Evolutionary conservation across 2,329 filamentous ascomycete species (phyloP).

Genomic region (Cladosporium sp.): DNA sequence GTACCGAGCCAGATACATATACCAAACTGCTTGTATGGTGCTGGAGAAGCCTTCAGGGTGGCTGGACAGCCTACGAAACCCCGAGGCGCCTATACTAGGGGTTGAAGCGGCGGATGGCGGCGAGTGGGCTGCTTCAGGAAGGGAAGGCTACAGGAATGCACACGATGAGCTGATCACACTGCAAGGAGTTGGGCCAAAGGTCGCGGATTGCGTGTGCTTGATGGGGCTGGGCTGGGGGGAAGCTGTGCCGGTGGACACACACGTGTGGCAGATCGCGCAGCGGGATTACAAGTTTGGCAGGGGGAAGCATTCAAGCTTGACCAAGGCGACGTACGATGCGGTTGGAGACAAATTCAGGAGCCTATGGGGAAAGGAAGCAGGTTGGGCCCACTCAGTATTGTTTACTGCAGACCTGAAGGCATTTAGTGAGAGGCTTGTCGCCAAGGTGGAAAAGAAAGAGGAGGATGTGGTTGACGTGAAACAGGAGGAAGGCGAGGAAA

Average conservation of each 20-base stretch:
- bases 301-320: conserved; percentile 77
- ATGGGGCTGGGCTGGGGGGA: conserved; percentile 97
- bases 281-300: conserved; percentile 91
- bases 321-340: conserved; percentile 81
- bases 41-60: conserved; percentile 64
- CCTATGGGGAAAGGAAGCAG: conserved; percentile 89
- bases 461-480: conserved; percentile 14
- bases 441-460: conserved; percentile 39
- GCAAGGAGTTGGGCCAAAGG: conserved; percentile 90
- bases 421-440: conserved; percentile 66
- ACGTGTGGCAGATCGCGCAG: conserved; percentile 98
- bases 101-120: conserved; percentile 40
- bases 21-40: conserved; percentile 75
- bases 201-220: conserved; percentile 91
- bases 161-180: conserved; percentile 75
- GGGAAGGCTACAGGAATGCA: conserved; percentile 69
- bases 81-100: conserved; percentile 62
- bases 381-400: conserved; percentile 95
- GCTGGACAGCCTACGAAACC: conserved; percentile 75
- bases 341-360: conserved; percentile 84
- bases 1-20: conserved; percentile 89
- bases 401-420: conserved; percentile 89
- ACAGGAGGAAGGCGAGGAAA: conserved; percentile 19
- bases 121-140: conserved; percentile 47
- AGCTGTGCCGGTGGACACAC: conserved; percentile 92